These are phyloP conservation scores for Aspergillus tamarii DNA, from an alignment of 2,329 filamentous ascomycete genomes.

Conservation along the genomic window DNA sequence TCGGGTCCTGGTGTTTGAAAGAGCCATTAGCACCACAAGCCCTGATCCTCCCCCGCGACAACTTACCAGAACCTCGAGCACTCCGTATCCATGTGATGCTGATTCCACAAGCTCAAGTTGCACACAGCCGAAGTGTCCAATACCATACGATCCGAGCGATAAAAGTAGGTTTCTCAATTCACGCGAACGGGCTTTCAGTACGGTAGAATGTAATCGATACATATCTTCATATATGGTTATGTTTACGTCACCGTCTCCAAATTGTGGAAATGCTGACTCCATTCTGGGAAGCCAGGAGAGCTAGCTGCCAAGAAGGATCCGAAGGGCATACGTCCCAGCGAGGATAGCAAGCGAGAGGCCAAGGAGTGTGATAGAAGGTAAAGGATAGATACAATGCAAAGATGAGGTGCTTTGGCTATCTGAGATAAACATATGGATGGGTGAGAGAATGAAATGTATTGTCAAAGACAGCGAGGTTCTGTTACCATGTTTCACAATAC, in stretches of 20 bases:
- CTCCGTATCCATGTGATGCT: constrained; percentile 12
- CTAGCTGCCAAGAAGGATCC: not conserved
- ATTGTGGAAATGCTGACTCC: constrained; percentile 37
- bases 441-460: not conserved
- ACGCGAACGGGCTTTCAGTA: constrained; percentile 10
- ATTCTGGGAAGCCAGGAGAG: not conserved
- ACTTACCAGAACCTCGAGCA: constrained; percentile 16
- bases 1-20: not conserved
- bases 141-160: not conserved
- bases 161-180: constrained; percentile 5
- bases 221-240: constrained; percentile 40
- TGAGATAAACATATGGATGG: not conserved
- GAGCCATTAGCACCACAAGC: not conserved
- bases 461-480: not conserved
- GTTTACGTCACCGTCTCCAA: constrained; percentile 44
- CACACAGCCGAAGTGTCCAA: not conserved
- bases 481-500: not conserved
- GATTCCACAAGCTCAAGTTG: constrained; percentile 15
- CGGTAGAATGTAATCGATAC: constrained; percentile 43
- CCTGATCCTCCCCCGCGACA: not conserved
- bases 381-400: not conserved
- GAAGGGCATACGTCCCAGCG: not conserved
- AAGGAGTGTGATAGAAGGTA: not conserved
- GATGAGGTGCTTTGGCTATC: not conserved
- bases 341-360: not conserved